Base-by-base conservation (phyloP, 2,329 filamentous ascomycete genomes). In the Fusarium clavum region DNA sequence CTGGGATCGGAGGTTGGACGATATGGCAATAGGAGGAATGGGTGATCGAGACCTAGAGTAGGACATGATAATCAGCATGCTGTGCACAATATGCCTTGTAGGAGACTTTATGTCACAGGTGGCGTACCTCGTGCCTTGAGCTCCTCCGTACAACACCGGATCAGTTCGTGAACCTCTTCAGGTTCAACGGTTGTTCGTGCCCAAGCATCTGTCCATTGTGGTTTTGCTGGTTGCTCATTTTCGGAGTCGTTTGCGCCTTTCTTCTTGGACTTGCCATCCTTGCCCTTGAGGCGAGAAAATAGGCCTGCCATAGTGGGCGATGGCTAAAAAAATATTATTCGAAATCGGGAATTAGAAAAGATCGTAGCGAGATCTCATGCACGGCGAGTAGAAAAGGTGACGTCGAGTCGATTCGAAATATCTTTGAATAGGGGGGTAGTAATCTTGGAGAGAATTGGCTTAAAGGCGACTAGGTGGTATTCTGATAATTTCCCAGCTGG, bases 21-120 rank as follows among this genome's bases (percentile, higher is more conserved):
- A 82, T 98, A 99, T 14, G 96, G 96, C 6, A 99, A 87, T 11
- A 99, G 90, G 29, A 98, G 87, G 80, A 99, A 98, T 2, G 96
- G 96, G 64, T 92, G 90, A 79, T 98, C 91, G 76, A 98, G 90
- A 72, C 91, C 94, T 97, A 70, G 32, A 66, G 61, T 49, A 61
- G 38, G 48, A 64, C 53, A 73, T 55, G 18, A 22, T 46, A n/a
- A 61, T 76, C 57, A 77, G 73, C 57, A 72, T 51, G 52, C 14
- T 46, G 63, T 56, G 47, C 38, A 60, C 54, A 44, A 64, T 51
- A 22, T 47, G 20, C 18, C 18, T 38, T 38, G 34, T n/a, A 12
- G 51, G 49, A 43, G 22, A 47, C 29, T 44, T 43, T 29, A 59
- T 56, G 54, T 49, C 43, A 61, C 41, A 51, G 45, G 12, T 22